phyloP scores from a whole-genome alignment of 331 rosid genomes.

The Malus hybrid region DNA sequence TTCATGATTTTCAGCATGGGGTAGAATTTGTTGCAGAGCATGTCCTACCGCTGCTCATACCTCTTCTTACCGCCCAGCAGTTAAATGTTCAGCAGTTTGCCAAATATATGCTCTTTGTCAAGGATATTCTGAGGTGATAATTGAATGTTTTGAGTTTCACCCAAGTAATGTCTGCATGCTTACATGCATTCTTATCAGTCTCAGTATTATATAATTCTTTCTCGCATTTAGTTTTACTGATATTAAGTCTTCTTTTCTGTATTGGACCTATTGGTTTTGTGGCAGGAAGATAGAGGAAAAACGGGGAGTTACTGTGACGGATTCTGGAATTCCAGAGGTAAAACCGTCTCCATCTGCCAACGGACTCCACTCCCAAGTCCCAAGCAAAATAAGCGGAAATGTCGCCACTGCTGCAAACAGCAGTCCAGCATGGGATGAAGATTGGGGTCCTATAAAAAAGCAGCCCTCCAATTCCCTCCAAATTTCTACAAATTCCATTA shows the following conservation, averaged over 20 bases:
- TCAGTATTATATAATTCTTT: neutral
- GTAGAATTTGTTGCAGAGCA: constrained; percentile 92
- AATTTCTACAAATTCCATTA: constrained; percentile 21
- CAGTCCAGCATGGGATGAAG: constrained; percentile 80
- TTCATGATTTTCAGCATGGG: constrained; percentile 64
- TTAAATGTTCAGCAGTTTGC: constrained; percentile 96
- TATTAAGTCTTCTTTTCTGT: neutral
- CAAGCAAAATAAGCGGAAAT: constrained; percentile 26
- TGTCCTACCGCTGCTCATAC: constrained; percentile 78
- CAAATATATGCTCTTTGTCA: constrained; percentile 95
- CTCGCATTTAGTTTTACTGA: neutral
- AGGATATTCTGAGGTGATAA: constrained; percentile 78
- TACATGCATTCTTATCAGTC: neutral
- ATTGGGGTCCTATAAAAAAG: constrained; percentile 62
- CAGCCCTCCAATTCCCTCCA: constrained; percentile 29
- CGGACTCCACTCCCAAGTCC: constrained; percentile 46
- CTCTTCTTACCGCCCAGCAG: constrained; percentile 89
- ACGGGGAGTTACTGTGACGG: constrained; percentile 77
- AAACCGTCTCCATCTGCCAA: constrained; percentile 41
- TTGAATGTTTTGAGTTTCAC: neutral
- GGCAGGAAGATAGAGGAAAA: constrained; percentile 91
- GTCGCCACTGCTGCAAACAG: constrained; percentile 39
- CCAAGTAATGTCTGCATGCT: neutral
- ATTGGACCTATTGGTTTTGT: constrained; percentile 1
- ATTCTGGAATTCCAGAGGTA: constrained; percentile 64